A percentile compares a stretch with the other conserved stretches of the same genome.
Evolutionary conservation across 345 rosid genomes (phyloP).

Genomic region (Pistacia integerrima): DNA sequence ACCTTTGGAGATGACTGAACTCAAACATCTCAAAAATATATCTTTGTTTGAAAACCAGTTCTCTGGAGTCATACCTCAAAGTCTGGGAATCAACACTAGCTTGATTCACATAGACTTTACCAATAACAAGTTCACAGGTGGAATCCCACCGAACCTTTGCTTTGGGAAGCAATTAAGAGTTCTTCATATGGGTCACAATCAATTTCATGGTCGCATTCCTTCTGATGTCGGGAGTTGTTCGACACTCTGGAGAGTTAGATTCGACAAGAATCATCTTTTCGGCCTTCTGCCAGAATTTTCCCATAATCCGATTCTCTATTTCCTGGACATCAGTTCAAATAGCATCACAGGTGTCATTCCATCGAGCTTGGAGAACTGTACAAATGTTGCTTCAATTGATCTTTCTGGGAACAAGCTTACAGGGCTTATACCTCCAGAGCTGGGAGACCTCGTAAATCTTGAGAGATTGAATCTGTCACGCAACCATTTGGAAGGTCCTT

Average conservation of each 20-base stretch:
- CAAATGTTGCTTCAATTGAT: conserved; percentile 46
- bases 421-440: conserved; percentile 55
- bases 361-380: conserved; percentile 50
- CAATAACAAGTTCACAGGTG: conserved; percentile 58
- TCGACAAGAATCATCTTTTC: conserved; percentile 46
- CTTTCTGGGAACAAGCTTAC: conserved; percentile 63
- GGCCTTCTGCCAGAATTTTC: conserved; percentile 68
- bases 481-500: conserved; percentile 53
- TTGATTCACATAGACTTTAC: conserved; percentile 63
- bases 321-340: conserved; percentile 62
- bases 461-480: conserved; percentile 55
- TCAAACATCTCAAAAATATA: conserved; percentile 49
- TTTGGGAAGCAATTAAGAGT: conserved; percentile 44
- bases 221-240: conserved; percentile 53
- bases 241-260: conserved; percentile 61
- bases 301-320: conserved; percentile 38
- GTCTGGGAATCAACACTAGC: conserved; percentile 69
- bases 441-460: conserved; percentile 55
- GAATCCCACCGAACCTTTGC: conserved; percentile 75
- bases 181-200: conserved; percentile 63
- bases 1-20: conserved; percentile 62
- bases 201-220: conserved; percentile 62
- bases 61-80: conserved; percentile 58
- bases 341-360: conserved; percentile 61
- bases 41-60: conserved; percentile 59